phyloP scores from a whole-genome alignment of 192 early-diverging fungal genomes.

The Backusella tarrabulga region DNA sequence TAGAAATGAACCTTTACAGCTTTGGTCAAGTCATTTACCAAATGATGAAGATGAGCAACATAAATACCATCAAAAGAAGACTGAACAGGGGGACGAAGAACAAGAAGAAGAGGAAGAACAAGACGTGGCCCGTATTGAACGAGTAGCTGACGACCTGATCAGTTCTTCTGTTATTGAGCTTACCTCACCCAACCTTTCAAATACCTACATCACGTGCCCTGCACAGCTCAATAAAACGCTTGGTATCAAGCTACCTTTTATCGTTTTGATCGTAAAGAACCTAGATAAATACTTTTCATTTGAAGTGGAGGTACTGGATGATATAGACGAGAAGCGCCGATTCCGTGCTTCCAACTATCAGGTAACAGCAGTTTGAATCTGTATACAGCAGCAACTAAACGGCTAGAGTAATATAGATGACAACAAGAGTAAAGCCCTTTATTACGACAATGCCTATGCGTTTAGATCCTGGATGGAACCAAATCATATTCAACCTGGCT shows the following conservation, averaged over 20 bases:
- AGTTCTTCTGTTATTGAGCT: slow-evolving; percentile 82
- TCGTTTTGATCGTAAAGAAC: slow-evolving; percentile 89
- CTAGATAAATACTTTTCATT: slow-evolving; percentile 89
- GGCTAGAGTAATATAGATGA: slow-evolving; percentile 44
- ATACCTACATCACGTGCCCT: slow-evolving; percentile 91
- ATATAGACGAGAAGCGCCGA: slow-evolving; percentile 74
- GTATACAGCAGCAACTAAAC: neutral
- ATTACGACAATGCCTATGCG: slow-evolving; percentile 93
- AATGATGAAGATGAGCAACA: slow-evolving; percentile 20
- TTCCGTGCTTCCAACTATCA: slow-evolving; percentile 92
- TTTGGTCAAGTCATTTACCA: slow-evolving; percentile 67
- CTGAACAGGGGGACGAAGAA: neutral
- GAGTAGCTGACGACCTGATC: slow-evolving; percentile 79
- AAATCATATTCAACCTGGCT: slow-evolving; percentile 87
- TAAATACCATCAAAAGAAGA: neutral
- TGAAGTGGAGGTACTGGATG: slow-evolving; percentile 87
- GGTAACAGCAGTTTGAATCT: slow-evolving; percentile 40
- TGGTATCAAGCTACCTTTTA: slow-evolving; percentile 88
- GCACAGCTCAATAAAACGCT: slow-evolving; percentile 69
- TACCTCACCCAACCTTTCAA: slow-evolving; percentile 71
- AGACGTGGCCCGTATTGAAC: slow-evolving; percentile 65
- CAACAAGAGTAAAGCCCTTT: slow-evolving; percentile 80
- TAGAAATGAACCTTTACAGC: slow-evolving; percentile 64
- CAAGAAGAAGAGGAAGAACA: slow-evolving; percentile 25
- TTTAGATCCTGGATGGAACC: slow-evolving; percentile 95